Evolutionary conservation across 805 yeast species (phyloP), one percentile per base, ranked within the genome.

Genomic region (Groenewaldozyma salmanticensis): DNA sequence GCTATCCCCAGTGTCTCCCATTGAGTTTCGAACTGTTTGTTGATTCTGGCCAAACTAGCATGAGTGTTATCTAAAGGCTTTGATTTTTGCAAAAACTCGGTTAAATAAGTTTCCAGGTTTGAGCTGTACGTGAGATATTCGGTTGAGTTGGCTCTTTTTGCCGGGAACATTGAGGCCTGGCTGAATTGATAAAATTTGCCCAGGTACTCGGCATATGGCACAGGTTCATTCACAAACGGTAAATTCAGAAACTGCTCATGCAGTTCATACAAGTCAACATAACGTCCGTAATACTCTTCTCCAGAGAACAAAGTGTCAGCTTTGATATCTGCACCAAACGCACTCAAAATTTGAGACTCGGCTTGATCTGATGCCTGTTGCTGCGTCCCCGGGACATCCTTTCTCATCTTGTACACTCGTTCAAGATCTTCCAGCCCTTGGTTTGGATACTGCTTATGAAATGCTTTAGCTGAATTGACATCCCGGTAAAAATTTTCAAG

Each of bases 271-370:
- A 85, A 61, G 46, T 85, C 90, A 16, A 87, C 48, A 47, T 58
- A 74, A 46, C 70, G 71, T 0, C 95, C 95, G 52, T 69, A 72
- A 27, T 60, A 59, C 55, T 87, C 95, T 22, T 70, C 75, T 3
- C 71, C 68, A 0, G 75, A 63, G 54, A 82, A 86, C 4, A 74
- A 37, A 0, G 52, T 39, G 15, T 74, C 71, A 3, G 82, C 47
- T 17, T 66, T 65, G 9, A 83, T 40, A 40, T 69, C 70, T 0
- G 68, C 52, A 0, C 80, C 76, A 37, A 65, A 71, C 15, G 65
- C 59, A 43, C 86, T 74, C 31, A 76, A 56, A 2, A 76, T 47
- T 35, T 50, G 47, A 42, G 43, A 43, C 27, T 38, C 38, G 5
- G 33, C 21, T 29, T 32, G 36, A 20, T 21, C 37, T 37, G 36